Evolutionary conservation across 305 asterid species (phyloP), one percentile per base, ranked within the genome.

Genomic region (Andrographis paniculata): DNA sequence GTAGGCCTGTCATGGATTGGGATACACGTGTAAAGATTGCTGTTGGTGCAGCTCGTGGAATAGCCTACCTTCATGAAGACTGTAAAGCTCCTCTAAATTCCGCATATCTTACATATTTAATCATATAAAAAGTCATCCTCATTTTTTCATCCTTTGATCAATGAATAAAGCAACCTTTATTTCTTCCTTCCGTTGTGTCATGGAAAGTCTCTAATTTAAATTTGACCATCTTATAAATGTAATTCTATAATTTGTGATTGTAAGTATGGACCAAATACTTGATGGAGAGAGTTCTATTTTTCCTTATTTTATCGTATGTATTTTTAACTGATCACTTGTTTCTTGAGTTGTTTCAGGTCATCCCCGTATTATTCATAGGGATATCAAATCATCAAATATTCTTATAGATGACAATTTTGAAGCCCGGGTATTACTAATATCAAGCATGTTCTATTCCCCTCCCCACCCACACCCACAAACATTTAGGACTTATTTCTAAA

Each of bases 61-160:
- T 91, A 54, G 88, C 95, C 57, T 91, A 91, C 77, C 95, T 91
- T 61, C 98, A 91, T 54, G 95, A 85, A 77, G 98, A 91, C 69
- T 91, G 98, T 91, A 80, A n/a, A 80, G 82, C 53, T 55, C 45
- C 49, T 56, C 16, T 19, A 23, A 24, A 21, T 21, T 45, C 45
- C 52, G 60, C 59, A 42, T 19, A 20, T 17, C 19, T 21, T 44
- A 21, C 20, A 10, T 24, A 8, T 24, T 40, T 15, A 27, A 14
- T 12, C 5, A 21, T 49, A 19, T 42, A 35, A 16, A 42, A 22
- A 28, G 37, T 9, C 21, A 19, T 22, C 45, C 17, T 19, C 5
- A 7, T 19, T 20, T 14, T 49, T 13, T 24, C 8, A 8, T 18
- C 13, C 45, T 20, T 21, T 35, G 14, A 15, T 50, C 45, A n/a